Evolutionary conservation across 768 basidiomycete species (phyloP), one percentile per base, ranked within the genome.

Genomic region (Collybia sp.): DNA sequence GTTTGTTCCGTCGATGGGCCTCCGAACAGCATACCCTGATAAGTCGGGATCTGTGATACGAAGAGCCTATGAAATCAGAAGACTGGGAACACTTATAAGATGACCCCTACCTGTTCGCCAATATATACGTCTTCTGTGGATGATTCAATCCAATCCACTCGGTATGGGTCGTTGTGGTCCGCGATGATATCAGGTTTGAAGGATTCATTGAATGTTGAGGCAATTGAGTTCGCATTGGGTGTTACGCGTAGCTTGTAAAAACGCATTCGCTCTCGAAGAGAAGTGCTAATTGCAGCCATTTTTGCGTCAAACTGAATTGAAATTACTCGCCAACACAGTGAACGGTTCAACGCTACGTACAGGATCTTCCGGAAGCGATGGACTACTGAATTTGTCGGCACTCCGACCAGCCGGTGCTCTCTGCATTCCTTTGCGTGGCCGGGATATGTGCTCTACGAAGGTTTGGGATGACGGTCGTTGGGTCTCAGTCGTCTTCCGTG

Each of bases 141-240:
- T 4, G 65, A 54, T 1, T 70, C 64, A 20, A 92, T 83, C 94
- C 94, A 98, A 42, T 94, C 88, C 9, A 91, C 75, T 37, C 80
- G 71, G 60, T 81, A 88, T 10, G 85, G 82, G 58, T 95, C 94
- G 55, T 91, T 91, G 41, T 80, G 75, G 51, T 92, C 90, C 6
- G 82, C 75, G 32, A 97, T 90, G n/a, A 78, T 78, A 58, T 94
- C 90, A 2, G 91, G 86, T 58, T 81, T 80, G 61, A 92, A 89
- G 49, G 84, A 83, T 48, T 81, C 80, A 58, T 95, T 96, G 63
- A 86, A 92, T 10, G 77, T 80, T 5, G 83, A 78, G 1, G 86
- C 88, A 37, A 88, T 83, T 41, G 69, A 72, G 5, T 79, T 77
- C 35, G 80, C 85, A 60, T 82, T 85, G 16, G 72, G 84, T 17